Evolutionary conservation across 148 eudicot genomes (phyloP).

Genomic region (Spergularia bocconei): DNA sequence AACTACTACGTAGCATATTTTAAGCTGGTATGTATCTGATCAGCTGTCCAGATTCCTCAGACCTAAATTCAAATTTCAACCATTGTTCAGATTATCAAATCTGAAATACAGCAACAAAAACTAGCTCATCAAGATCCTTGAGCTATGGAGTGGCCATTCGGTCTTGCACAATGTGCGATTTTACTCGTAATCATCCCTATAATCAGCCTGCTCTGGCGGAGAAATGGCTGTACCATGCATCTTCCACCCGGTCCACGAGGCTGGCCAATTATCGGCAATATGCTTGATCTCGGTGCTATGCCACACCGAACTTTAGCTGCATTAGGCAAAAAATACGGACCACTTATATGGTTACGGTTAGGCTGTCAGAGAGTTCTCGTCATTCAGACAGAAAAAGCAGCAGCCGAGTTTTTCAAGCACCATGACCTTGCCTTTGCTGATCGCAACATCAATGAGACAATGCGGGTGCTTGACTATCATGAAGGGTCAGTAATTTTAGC

Average conservation of each 20-base stretch:
- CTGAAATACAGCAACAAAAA: neutral
- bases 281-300: conserved; percentile 26
- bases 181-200: neutral
- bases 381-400: conserved; percentile 22
- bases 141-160: conserved; percentile 18
- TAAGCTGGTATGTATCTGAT: neutral
- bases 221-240: neutral
- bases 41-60: neutral
- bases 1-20: neutral
- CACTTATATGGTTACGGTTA: conserved; percentile 24
- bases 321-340: conserved; percentile 15
- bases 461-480: conserved; percentile 19
- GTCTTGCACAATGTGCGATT: conserved; percentile 3
- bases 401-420: conserved; percentile 22
- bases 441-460: conserved; percentile 29
- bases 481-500: conserved; percentile 22
- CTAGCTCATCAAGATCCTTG: neutral
- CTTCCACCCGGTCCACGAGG: conserved; percentile 29
- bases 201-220: neutral
- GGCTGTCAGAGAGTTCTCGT: conserved; percentile 21
- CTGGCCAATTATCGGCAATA: conserved; percentile 21
- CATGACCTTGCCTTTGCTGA: conserved; percentile 24
- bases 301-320: conserved; percentile 22
- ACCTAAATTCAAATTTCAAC: neutral
- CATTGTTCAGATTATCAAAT: neutral